These are phyloP conservation scores for Neurospora sp. DNA, from an alignment of 495 filamentous ascomycete species.

Conservation along the genomic window DNA sequence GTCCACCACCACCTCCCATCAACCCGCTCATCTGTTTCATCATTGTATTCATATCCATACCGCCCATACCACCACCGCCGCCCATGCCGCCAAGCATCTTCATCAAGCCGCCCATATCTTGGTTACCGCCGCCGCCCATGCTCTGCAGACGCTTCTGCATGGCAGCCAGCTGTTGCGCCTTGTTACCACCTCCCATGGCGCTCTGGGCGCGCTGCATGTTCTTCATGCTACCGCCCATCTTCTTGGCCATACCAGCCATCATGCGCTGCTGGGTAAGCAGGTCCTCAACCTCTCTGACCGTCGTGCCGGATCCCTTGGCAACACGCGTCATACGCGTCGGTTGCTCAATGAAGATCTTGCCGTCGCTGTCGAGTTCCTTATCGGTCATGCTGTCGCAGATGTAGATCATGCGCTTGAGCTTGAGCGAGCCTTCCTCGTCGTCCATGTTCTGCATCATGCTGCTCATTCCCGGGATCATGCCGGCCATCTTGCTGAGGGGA, in stretches of 20 bases:
- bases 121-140: conserved; percentile 70
- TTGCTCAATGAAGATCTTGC: conserved; percentile 86
- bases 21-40: conserved; percentile 74
- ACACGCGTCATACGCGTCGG: conserved; percentile 91
- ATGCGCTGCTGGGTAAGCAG: conserved; percentile 94
- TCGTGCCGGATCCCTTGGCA: conserved; percentile 79
- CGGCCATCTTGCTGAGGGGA: conserved; percentile 90
- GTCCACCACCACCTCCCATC: conserved; percentile 23
- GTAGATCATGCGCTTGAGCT: conserved; percentile 96
- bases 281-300: conserved; percentile 91
- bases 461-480: conserved; percentile 94
- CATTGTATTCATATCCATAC: conserved; percentile 75
- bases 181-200: conserved; percentile 76
- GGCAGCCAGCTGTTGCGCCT: conserved; percentile 87
- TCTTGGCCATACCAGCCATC: conserved; percentile 99
- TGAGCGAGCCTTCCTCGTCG: conserved; percentile 85
- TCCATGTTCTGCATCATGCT: conserved; percentile 92
- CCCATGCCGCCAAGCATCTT: conserved; percentile 62
- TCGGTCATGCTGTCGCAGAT: conserved; percentile 97
- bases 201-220: conserved; percentile 92
- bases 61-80: conserved; percentile 47
- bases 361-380: conserved; percentile 88
- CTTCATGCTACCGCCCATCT: conserved; percentile 92
- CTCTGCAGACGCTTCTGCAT: conserved; percentile 93
- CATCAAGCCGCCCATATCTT: conserved; percentile 76